These are phyloP conservation scores for Fraxinus floribunda DNA, from an alignment of 305 asterid genomes.

Conservation along the genomic window DNA sequence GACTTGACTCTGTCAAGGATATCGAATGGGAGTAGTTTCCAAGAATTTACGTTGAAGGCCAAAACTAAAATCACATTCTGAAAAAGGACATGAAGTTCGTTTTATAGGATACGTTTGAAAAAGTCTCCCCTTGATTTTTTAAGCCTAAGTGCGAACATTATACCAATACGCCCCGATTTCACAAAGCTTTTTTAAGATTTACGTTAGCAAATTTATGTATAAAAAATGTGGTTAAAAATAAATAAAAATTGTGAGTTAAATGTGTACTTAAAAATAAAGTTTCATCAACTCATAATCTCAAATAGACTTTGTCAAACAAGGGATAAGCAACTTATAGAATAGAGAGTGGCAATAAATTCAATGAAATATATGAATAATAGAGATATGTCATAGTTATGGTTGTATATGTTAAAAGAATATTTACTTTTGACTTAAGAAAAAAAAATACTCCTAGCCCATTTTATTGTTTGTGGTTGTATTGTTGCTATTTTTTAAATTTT, in stretches of 20 bases:
- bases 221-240: background rate
- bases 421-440: background rate
- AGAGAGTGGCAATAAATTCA: background rate
- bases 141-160: background rate
- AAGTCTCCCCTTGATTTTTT: background rate
- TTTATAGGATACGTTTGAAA: background rate
- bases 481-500: background rate
- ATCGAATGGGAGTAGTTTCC: background rate
- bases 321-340: background rate
- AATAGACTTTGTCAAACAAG: background rate
- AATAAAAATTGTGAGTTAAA: background rate
- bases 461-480: background rate
- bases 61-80: background rate
- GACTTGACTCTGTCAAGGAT: background rate
- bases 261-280: too few species aligned
- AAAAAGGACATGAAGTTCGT: background rate
- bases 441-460: background rate
- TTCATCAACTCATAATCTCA: background rate
- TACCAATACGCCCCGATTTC: background rate
- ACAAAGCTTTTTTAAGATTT: background rate
- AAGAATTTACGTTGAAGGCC: background rate
- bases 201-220: background rate
- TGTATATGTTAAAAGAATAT: background rate
- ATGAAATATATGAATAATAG: background rate
- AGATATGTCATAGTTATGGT: background rate